Base-by-base conservation (phyloP, 192 early-diverging fungal species). In the Podila minutissima region DNA sequence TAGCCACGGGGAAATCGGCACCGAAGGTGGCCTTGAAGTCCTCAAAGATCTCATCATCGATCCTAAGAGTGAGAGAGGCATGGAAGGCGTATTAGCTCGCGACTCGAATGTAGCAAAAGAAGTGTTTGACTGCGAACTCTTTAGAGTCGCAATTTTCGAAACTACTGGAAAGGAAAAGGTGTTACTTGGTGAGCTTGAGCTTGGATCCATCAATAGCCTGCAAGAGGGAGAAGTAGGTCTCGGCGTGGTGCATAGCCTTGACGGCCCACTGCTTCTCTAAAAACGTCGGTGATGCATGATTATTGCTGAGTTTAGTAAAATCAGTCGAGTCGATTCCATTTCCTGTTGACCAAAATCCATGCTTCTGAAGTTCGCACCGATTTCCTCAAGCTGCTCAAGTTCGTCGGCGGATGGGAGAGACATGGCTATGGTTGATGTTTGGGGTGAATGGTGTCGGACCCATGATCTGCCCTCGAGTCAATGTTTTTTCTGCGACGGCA, bases 211-310 rank as follows among this genome's bases (percentile, higher is more conserved):
- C 94, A 51, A 95, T 83, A 13, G 85, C 59, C 32, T 86, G 81
- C 46, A 98, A 84, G 61, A 98, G 85, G 58, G 93, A 93, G 86
- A 95, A 95, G 83, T 95, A 97, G 20, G 94, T 97, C 74, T 98
- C 97, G 32, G 97, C 95, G 73, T 98, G 95, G 67, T 96, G 94
- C 86, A 95, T 91, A 58, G 96, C 95, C 88, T 96, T 96, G 83
- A 97, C 94, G 37, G 93, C 93, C 96, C 95, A 98, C 74, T 97
- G 95, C 89, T 94, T 95, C 88, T 97, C 96, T 90, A 71, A n/a
- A 82, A 53, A 15, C 24, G 0, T 12, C 41, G 7, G 33, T 19
- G 53, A 41, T 84, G 83, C 46, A 13, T 58, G 35, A 48, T 48
- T 31, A 2, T 15, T 9, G 50, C 28, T 5, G 59, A 12, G 24